These are phyloP conservation scores for Botrytis cinerea DNA, from an alignment of 2,329 filamentous ascomycete species.

Conservation along the genomic window DNA sequence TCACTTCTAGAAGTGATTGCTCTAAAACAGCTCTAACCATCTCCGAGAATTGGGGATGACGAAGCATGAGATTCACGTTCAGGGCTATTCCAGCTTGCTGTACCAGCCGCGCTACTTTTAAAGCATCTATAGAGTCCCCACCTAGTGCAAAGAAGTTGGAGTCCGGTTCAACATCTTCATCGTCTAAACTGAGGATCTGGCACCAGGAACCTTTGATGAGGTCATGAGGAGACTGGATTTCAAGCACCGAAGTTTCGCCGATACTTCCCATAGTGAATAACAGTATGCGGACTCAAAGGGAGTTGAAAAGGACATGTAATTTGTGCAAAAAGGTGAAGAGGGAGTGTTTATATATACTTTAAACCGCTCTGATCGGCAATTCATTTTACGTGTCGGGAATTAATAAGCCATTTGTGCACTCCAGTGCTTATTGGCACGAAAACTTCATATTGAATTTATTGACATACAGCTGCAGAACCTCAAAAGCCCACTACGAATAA, in stretches of 20 bases:
- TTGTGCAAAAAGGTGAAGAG: background rate
- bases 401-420: background rate
- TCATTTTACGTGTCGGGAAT: background rate
- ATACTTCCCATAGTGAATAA: background rate
- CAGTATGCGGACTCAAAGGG: background rate
- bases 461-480: background rate
- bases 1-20: background rate
- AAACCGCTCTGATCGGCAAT: background rate
- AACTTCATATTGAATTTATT: background rate
- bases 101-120: background rate
- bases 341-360: background rate
- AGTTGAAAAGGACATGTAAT: background rate
- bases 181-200: background rate
- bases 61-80: background rate
- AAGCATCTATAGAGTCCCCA: slow-evolving; percentile 3
- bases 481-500: background rate
- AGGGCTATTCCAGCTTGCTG: background rate
- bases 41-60: background rate
- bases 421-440: background rate
- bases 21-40: background rate
- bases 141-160: slow-evolving; percentile 6
- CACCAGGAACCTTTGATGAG: background rate
- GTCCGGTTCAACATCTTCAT: background rate
- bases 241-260: background rate
- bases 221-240: background rate